Conservation (phyloP, 1,139 yeast species). For the Hyphopichia wangnamkhiaoensis region DNA sequence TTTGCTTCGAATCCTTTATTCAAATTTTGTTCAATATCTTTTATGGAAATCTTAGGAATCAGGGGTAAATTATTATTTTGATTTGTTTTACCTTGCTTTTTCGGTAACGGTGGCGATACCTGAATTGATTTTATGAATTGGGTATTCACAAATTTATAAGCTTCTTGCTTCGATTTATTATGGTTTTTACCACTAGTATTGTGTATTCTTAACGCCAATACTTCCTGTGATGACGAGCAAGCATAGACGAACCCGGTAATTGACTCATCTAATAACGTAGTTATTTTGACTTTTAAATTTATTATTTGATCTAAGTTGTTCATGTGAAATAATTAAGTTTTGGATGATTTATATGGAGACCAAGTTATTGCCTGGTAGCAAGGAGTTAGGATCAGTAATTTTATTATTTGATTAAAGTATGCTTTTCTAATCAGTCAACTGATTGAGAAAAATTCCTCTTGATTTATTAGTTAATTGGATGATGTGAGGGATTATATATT, state of each 20-base stretch:
- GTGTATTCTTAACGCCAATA: slow-evolving; percentile 22
- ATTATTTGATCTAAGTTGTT: slow-evolving; percentile 35
- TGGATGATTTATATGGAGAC: neutral
- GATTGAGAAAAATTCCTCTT: too few relatives aligned
- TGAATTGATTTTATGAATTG: slow-evolving; percentile 58
- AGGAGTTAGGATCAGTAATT: too few relatives aligned
- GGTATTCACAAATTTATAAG: slow-evolving; percentile 57
- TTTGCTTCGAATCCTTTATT: slow-evolving; percentile 4
- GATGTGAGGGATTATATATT: too few relatives aligned
- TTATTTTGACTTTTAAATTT: slow-evolving; percentile 55
- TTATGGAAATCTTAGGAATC: slow-evolving; percentile 13
- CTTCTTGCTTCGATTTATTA: slow-evolving; percentile 18
- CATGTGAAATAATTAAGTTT: slow-evolving; percentile 16
- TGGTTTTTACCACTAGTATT: slow-evolving; percentile 17
- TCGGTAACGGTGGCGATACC: slow-evolving; percentile 33
- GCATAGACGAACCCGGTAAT: slow-evolving; percentile 65
- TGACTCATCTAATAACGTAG: slow-evolving; percentile 58
- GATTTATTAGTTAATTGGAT: too few relatives aligned
- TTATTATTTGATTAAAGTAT: too few relatives aligned
- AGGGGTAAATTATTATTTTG: slow-evolving; percentile 5
- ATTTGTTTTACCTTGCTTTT: slow-evolving; percentile 12
- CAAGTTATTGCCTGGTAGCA: too few relatives aligned
- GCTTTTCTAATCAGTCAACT: too few relatives aligned
- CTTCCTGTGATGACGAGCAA: slow-evolving; percentile 38
- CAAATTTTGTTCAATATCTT: slow-evolving; percentile 19